These are phyloP conservation scores for Solanum megistacrolobum DNA, from an alignment of 257 asterid species.

Conservation along the genomic window DNA sequence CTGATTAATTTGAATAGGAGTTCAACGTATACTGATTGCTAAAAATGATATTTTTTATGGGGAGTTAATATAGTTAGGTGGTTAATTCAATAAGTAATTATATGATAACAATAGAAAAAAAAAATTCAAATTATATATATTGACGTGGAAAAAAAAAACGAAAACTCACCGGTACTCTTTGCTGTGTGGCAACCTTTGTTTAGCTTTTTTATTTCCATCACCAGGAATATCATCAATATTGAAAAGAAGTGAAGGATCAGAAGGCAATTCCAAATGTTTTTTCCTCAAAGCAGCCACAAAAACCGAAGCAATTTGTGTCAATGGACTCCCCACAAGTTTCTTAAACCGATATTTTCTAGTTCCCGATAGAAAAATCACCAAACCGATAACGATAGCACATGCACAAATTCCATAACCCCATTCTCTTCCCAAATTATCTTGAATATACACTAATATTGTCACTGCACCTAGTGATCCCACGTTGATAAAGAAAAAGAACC, in stretches of 20 bases:
- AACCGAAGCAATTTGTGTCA: slow-evolving; percentile 58
- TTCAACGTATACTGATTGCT: background rate
- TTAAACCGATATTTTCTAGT: slow-evolving; percentile 51
- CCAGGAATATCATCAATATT: slow-evolving; percentile 21
- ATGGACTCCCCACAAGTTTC: slow-evolving; percentile 64
- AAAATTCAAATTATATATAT: too few relatives aligned
- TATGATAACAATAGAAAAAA: too few relatives aligned
- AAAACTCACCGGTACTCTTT: slow-evolving; percentile 54
- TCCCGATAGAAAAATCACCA: slow-evolving; percentile 45
- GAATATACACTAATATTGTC: slow-evolving; percentile 66
- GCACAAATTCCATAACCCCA: slow-evolving; percentile 91
- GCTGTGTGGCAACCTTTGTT: slow-evolving; percentile 54
- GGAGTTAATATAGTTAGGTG: background rate
- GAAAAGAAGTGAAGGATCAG: slow-evolving; percentile 35
- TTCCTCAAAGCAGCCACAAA: slow-evolving; percentile 55
- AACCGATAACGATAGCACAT: slow-evolving; percentile 46
- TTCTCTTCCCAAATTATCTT: slow-evolving; percentile 63
- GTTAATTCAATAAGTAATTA: background rate
- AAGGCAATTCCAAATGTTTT: slow-evolving; percentile 29
- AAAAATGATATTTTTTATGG: too few relatives aligned
- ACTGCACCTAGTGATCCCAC: slow-evolving; percentile 73
- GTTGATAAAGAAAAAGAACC: slow-evolving; percentile 85
- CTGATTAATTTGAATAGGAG: background rate
- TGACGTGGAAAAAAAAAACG: background rate
- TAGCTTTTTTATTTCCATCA: slow-evolving; percentile 17